Conservation (phyloP, 1,284 basidiomycete species). For the Macrocybe sp. region DNA sequence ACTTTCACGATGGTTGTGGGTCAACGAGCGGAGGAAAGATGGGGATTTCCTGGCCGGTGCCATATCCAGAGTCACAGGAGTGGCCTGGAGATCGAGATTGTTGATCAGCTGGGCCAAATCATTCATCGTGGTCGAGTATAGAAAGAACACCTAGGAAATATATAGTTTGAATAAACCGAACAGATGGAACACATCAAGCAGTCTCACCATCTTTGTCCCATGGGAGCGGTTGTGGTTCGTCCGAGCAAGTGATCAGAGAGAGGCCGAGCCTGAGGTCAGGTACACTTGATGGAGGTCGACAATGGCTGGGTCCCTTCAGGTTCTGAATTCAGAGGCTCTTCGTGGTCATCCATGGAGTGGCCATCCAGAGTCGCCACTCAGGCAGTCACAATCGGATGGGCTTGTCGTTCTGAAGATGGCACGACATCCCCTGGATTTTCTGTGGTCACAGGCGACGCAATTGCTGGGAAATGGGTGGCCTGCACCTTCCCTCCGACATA, state of each 20-base stretch:
- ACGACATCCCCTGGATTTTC: not conserved
- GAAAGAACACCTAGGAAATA: conserved; percentile 50
- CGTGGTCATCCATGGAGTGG: conserved; percentile 29
- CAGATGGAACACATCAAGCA: not conserved
- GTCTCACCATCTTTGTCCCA: conserved; percentile 49
- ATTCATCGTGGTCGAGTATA: conserved; percentile 68
- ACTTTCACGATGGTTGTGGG: conserved; percentile 7
- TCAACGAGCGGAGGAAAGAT: conserved; percentile 17
- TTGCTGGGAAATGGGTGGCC: conserved; percentile 40
- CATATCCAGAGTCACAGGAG: conserved; percentile 50
- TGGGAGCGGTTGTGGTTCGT: conserved; percentile 48
- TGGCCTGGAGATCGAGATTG: conserved; percentile 68
- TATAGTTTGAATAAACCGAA: conserved; percentile 4
- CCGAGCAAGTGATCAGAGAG: conserved; percentile 64
- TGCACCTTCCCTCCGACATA: conserved; percentile 38
- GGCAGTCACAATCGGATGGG: conserved; percentile 39
- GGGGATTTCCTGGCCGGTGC: conserved; percentile 31
- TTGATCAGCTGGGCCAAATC: conserved; percentile 74
- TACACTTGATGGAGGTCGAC: conserved; percentile 6
- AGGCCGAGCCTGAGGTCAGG: conserved; percentile 36
- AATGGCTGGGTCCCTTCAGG: conserved; percentile 9
- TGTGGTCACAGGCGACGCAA: conserved; percentile 2
- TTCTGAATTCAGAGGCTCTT: conserved; percentile 13
- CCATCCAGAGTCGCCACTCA: conserved; percentile 51
- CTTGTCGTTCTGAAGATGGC: conserved; percentile 5